phyloP scores from a whole-genome alignment of 345 rosid genomes.

The Brassica juncea region DNA sequence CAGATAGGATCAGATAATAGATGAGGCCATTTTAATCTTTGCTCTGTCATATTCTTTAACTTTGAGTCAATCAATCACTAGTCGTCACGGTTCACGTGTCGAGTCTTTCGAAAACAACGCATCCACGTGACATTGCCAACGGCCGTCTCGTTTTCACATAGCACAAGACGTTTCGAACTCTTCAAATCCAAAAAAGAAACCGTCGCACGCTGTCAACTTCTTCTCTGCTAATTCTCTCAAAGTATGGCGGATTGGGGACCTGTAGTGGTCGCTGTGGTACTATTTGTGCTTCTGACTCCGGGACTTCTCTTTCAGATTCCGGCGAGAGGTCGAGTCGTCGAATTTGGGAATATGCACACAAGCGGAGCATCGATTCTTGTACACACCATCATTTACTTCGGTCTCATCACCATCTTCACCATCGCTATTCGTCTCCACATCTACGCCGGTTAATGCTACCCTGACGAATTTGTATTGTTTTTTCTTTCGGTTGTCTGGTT shows the following conservation, averaged over 20 bases:
- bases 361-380: conserved; percentile 71
- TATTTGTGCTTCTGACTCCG: conserved; percentile 77
- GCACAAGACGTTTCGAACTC: conserved; percentile 26
- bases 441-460: conserved; percentile 50
- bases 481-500: neutral
- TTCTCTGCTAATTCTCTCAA: conserved; percentile 9
- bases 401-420: conserved; percentile 77
- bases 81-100: conserved; percentile 39
- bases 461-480: neutral
- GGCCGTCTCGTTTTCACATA: conserved; percentile 22
- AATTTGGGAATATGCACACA: conserved; percentile 77
- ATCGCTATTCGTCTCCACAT: conserved; percentile 70
- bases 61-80: neutral
- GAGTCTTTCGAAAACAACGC: conserved; percentile 30
- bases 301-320: conserved; percentile 88
- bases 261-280: conserved; percentile 75
- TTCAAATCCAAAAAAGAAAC: conserved; percentile 7
- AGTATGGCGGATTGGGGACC: conserved; percentile 97
- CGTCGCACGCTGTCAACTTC: neutral
- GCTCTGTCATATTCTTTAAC: neutral
- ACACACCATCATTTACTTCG: conserved; percentile 79
- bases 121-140: conserved; percentile 35
- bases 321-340: conserved; percentile 54
- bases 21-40: neutral
- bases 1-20: neutral